phyloP scores from a whole-genome alignment of 305 asterid genomes.

The Stenogyne calaminthoides region DNA sequence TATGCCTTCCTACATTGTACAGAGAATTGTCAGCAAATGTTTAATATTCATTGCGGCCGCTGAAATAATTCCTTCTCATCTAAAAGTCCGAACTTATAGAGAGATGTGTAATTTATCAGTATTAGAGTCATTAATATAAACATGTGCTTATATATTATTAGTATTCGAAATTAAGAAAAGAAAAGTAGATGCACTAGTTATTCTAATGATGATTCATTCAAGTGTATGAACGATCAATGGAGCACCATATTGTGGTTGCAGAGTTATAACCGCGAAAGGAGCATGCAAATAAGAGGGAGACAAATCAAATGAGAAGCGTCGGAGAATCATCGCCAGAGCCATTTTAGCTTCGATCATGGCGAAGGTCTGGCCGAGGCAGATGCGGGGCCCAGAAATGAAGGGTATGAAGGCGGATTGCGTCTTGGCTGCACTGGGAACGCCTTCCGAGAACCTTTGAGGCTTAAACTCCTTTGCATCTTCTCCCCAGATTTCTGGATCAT shows the following conservation, averaged over 20 bases:
- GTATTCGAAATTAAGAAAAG: no score
- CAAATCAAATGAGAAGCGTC: constrained; percentile 38
- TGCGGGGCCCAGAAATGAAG: constrained; percentile 18
- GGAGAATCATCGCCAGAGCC: constrained; percentile 39
- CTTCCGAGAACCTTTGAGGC: constrained; percentile 28
- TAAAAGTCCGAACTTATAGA: no score
- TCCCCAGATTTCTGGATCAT: constrained; percentile 48
- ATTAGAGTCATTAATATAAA: no score
- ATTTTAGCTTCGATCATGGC: constrained; percentile 44
- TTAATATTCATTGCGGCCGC: no score
- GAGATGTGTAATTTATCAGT: no score
- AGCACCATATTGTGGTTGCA: constrained; percentile 46
- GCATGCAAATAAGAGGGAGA: constrained; percentile 33
- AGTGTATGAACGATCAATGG: constrained; percentile 30
- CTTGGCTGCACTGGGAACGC: constrained; percentile 4
- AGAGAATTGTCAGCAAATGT: no score
- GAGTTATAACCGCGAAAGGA: constrained; percentile 30
- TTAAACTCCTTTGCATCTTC: constrained; percentile 17
- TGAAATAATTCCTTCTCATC: no score
- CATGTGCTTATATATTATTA: no score
- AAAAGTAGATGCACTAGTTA: neutral
- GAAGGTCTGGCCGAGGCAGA: constrained; percentile 38
- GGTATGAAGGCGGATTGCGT: constrained; percentile 11
- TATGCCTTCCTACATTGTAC: no score
- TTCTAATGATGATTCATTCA: neutral